These are phyloP conservation scores for Saturnispora ahearnii DNA, from an alignment of 805 yeast genomes.

Conservation along the genomic window DNA sequence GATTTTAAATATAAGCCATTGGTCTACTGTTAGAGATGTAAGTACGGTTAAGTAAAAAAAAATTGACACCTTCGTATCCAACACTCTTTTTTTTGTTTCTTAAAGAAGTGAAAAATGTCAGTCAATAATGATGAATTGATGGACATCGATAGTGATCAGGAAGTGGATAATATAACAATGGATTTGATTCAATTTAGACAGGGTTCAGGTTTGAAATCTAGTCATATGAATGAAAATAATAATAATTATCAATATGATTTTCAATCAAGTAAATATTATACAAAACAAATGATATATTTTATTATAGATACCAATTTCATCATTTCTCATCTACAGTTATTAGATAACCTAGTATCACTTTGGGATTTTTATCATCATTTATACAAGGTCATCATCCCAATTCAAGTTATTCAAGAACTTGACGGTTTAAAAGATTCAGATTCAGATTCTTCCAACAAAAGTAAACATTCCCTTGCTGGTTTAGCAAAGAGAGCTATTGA, in stretches of 20 bases:
- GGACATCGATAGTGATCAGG: slow-evolving; percentile 8
- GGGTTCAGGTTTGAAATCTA: not conserved
- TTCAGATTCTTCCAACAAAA: slow-evolving; percentile 19
- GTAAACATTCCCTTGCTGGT: slow-evolving; percentile 19
- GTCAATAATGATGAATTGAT: slow-evolving; percentile 1
- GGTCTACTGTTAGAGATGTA: not conserved
- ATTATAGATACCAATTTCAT: slow-evolving; percentile 82
- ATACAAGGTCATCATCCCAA: slow-evolving; percentile 52
- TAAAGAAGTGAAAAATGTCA: not conserved
- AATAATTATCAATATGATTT: not conserved
- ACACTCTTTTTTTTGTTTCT: no score
- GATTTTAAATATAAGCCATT: not conserved
- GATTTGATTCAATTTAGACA: not conserved
- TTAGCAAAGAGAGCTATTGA: slow-evolving; percentile 64
- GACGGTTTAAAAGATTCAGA: slow-evolving; percentile 63
- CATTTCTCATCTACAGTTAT: slow-evolving; percentile 52
- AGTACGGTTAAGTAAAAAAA: not conserved
- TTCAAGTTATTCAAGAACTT: slow-evolving; percentile 62
- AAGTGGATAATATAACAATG: slow-evolving; percentile 1
- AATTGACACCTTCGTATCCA: not conserved
- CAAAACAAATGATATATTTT: slow-evolving; percentile 23
- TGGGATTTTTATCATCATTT: slow-evolving; percentile 34
- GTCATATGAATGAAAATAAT: not conserved
- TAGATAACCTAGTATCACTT: slow-evolving; percentile 40
- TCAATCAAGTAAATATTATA: not conserved